A percentile compares a stretch with the other conserved stretches of the same genome.
Conservation (phyloP, 345 rosid genomes). For the Trapa incisa region DNA sequence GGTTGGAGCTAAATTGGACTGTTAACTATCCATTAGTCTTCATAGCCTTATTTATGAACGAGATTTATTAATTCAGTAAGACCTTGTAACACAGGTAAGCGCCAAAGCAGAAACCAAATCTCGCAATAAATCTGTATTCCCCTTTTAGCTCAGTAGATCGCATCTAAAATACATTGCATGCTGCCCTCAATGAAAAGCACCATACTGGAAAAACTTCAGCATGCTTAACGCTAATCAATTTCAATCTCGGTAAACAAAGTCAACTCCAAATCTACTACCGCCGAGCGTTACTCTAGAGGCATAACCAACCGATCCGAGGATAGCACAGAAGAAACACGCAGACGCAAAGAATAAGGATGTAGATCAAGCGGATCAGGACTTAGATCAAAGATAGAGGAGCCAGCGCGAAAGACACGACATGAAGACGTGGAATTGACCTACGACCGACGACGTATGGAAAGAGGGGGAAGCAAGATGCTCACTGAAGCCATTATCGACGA, state of each 20-base stretch:
- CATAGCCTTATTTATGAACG: not conserved
- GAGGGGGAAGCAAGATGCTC: not conserved
- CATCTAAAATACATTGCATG: not conserved
- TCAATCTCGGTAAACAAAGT: not conserved
- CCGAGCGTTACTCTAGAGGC: not conserved
- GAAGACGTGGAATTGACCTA: not conserved
- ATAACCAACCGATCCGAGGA: not conserved
- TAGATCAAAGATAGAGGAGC: not conserved
- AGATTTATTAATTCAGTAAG: not conserved
- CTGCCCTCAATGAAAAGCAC: not conserved
- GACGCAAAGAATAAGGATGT: not conserved
- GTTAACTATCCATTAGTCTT: not conserved
- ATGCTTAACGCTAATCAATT: not conserved
- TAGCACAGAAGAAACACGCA: not conserved
- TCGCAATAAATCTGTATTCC: not conserved
- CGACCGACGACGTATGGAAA: not conserved
- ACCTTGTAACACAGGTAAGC: not conserved
- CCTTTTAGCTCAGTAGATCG: not conserved
- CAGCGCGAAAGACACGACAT: not conserved
- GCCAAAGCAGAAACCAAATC: not conserved
- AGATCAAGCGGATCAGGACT: not conserved
- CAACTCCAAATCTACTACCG: not conserved
- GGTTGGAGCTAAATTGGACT: not conserved
- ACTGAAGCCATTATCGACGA: slow-evolving; percentile 42
- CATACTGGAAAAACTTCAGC: not conserved